Evolutionary conservation across 139 green algal genomes (phyloP).

Genomic region (Closterium sp.): DNA sequence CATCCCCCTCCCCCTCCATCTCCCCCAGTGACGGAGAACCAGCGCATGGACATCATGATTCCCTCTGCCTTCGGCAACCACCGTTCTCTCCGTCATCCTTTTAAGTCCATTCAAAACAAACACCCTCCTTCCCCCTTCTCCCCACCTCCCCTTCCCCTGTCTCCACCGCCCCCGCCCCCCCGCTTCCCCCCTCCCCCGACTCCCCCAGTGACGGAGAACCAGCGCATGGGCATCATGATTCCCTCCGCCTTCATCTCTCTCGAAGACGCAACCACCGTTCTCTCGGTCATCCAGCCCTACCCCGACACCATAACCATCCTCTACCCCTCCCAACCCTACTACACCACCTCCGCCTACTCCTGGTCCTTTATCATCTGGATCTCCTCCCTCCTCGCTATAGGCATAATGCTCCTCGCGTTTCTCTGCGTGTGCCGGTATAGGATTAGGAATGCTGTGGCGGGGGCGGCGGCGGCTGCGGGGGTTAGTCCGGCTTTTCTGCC

Average conservation of each 20-base stretch:
- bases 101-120: too few species aligned
- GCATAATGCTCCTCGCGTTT: neutral
- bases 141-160: neutral
- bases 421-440: neutral
- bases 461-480: too few species aligned
- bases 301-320: neutral
- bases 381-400: neutral
- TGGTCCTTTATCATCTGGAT: neutral
- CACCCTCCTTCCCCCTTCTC: too few species aligned
- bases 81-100: too few species aligned
- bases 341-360: neutral
- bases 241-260: neutral
- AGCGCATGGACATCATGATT: too few species aligned
- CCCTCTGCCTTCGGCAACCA: neutral
- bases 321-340: neutral
- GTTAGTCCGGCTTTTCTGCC: neutral
- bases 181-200: neutral
- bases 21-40: neutral
- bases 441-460: neutral
- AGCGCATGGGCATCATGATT: neutral
- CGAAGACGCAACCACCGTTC: neutral
- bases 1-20: neutral
- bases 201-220: slow-evolving; percentile 4
- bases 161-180: neutral
- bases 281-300: neutral